phyloP scores from a whole-genome alignment of 2,329 filamentous ascomycete species.

The Venturiaceae sp. region DNA sequence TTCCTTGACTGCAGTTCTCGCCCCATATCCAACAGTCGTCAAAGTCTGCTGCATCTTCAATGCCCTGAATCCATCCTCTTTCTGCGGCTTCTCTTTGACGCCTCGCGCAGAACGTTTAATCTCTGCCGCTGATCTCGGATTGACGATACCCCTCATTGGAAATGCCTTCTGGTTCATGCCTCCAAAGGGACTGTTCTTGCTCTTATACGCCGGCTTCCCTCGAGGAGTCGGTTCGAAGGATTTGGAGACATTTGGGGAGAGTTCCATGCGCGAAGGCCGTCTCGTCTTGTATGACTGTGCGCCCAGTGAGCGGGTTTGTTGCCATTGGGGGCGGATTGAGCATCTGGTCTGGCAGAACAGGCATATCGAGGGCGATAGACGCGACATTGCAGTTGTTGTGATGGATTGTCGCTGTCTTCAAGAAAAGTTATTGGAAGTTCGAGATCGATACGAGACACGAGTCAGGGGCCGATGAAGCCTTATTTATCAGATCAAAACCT shows the following conservation, averaged over 20 bases:
- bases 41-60: slow-evolving; percentile 88
- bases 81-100: slow-evolving; percentile 23
- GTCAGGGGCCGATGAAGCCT: background rate
- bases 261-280: slow-evolving; percentile 7
- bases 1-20: slow-evolving; percentile 51
- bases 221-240: slow-evolving; percentile 14
- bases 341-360: slow-evolving; percentile 31
- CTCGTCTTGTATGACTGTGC: background rate
- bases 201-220: slow-evolving; percentile 27
- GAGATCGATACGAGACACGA: background rate
- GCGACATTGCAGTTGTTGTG: slow-evolving; percentile 15
- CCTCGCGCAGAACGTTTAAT: slow-evolving; percentile 19
- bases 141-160: slow-evolving; percentile 24
- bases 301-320: slow-evolving; percentile 4
- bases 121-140: slow-evolving; percentile 33
- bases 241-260: slow-evolving; percentile 23
- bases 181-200: slow-evolving; percentile 44
- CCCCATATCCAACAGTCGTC: slow-evolving; percentile 65
- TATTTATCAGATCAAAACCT: too few relatives aligned
- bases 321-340: slow-evolving; percentile 8
- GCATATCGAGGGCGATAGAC: slow-evolving; percentile 21
- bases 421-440: background rate
- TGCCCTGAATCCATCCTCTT: slow-evolving; percentile 58
- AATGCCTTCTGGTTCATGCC: slow-evolving; percentile 48
- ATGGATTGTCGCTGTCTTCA: background rate